Evolutionary conservation across 345 rosid species (phyloP), one percentile per base, ranked within the genome.

Genomic region (Litchi chinensis): DNA sequence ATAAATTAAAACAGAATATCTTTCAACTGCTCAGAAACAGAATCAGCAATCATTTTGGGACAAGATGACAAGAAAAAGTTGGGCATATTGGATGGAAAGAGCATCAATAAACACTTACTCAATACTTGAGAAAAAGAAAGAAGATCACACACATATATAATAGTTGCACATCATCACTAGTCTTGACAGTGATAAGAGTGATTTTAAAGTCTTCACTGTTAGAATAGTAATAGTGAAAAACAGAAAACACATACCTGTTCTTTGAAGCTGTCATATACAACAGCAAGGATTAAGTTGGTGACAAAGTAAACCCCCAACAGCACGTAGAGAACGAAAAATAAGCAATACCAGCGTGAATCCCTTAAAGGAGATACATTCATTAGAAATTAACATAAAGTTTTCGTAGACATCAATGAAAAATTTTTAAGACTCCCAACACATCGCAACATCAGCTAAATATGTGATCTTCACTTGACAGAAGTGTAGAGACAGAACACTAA

Each of bases 241-340:
- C 28, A 79, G 79, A 40, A 43, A 80, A 52, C 70, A 65, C 67
- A 32, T 86, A 94, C 99, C 99, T 96, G 94, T 80, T 89, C 82
- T 89, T 93, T 96, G 83, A 96, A 96, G 88, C 97, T 91, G 82
- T 96, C 97, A 72, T 96, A 96, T 13, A 96, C 94, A 73, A 96
- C 99, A 79, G 98, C 99, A 85, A 96, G 98, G 78, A 96, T 87
- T 93, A 96, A 89, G 87, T 96, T 96, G 0, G 98, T 96, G 89
- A 96, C 97, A 26, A 94, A 96, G 90, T 96, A 96, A 83, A 96
- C 97, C 5, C 94, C 99, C 83, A 96, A 59, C 69, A 96, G 90
- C 82, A 96, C 89, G 41, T 91, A 96, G 72, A 96, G 88, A 76
- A 93, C 88, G 77, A 91, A 94, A 85, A 94, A 94, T 52, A 94